These are phyloP conservation scores for Zasmidium cellare DNA, from an alignment of 2,329 filamentous ascomycete genomes.

Conservation along the genomic window DNA sequence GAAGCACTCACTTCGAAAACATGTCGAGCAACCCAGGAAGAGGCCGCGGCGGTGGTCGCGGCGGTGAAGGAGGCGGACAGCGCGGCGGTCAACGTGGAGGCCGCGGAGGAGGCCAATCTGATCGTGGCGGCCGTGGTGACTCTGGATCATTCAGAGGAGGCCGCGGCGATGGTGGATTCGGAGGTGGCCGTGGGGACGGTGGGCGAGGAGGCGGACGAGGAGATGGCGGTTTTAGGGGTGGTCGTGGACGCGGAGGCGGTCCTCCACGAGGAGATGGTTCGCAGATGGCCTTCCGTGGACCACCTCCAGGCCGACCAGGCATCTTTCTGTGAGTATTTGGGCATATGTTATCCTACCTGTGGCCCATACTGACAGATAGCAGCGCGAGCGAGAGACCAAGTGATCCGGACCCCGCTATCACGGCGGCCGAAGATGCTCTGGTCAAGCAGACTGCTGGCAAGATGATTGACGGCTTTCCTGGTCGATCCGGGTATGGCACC, in stretches of 20 bases:
- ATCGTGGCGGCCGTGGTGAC: conserved; percentile 16
- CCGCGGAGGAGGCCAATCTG: not conserved
- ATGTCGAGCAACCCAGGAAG: conserved; percentile 26
- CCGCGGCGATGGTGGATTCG: conserved; percentile 12
- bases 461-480: conserved; percentile 33
- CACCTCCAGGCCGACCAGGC: conserved; percentile 16
- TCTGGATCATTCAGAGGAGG: conserved; percentile 12
- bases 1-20: not conserved
- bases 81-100: conserved; percentile 13
- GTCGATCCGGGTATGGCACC: conserved; percentile 40
- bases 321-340: conserved; percentile 28
- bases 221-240: conserved; percentile 31
- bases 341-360: not conserved
- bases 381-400: not conserved
- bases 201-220: conserved; percentile 21
- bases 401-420: conserved; percentile 26
- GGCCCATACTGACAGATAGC: conserved; percentile 24
- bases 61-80: not conserved
- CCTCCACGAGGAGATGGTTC: conserved; percentile 36
- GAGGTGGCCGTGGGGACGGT: conserved; percentile 20
- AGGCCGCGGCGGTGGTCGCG: conserved; percentile 11
- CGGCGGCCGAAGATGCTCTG: conserved; percentile 24
- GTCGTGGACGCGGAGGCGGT: conserved; percentile 49
- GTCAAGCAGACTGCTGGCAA: conserved; percentile 25
- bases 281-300: conserved; percentile 19